Evolutionary conservation across 2,329 filamentous ascomycete genomes (phyloP).

Genomic region (Lizonia empirigonia): DNA sequence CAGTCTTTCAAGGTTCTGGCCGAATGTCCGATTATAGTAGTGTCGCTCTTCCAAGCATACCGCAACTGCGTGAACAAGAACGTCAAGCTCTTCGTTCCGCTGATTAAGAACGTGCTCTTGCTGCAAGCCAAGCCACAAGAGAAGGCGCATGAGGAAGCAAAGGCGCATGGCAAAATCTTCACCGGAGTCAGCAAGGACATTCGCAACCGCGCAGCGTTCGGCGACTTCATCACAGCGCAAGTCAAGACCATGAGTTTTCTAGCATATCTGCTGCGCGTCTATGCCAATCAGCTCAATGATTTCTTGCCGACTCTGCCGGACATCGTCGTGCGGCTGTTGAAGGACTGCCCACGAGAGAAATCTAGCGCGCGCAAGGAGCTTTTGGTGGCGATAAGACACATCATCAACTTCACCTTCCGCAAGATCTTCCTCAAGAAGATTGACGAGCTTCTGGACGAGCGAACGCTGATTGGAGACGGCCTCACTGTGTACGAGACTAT

Average conservation of each 20-base stretch:
- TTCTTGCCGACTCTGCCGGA: slow-evolving; percentile 85
- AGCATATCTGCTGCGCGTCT: slow-evolving; percentile 87
- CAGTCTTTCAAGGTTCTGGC: slow-evolving; percentile 98
- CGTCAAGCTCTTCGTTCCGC: slow-evolving; percentile 87
- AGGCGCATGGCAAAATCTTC: slow-evolving; percentile 78
- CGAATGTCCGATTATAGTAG: slow-evolving; percentile 97
- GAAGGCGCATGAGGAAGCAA: slow-evolving; percentile 86
- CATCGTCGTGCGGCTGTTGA: slow-evolving; percentile 86
- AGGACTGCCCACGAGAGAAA: slow-evolving; percentile 94
- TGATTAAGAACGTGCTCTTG: slow-evolving; percentile 88
- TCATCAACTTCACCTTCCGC: slow-evolving; percentile 98
- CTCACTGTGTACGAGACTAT: slow-evolving; percentile 97
- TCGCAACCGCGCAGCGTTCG: slow-evolving; percentile 90
- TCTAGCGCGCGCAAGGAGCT: slow-evolving; percentile 93
- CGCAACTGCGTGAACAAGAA: slow-evolving; percentile 78
- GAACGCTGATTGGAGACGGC: slow-evolving; percentile 92
- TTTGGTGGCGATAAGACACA: slow-evolving; percentile 93
- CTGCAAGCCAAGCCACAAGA: slow-evolving; percentile 92
- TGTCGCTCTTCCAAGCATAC: slow-evolving; percentile 96
- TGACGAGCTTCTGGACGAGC: slow-evolving; percentile 90
- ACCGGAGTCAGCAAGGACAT: slow-evolving; percentile 93
- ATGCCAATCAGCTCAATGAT: slow-evolving; percentile 83
- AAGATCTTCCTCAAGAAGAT: slow-evolving; percentile 95
- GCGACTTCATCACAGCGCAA: slow-evolving; percentile 96
- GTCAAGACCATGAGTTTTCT: slow-evolving; percentile 99